These are phyloP conservation scores for Stagonosporopsis cucurbitacearum DNA, from an alignment of 2,329 filamentous ascomycete genomes.

Conservation along the genomic window DNA sequence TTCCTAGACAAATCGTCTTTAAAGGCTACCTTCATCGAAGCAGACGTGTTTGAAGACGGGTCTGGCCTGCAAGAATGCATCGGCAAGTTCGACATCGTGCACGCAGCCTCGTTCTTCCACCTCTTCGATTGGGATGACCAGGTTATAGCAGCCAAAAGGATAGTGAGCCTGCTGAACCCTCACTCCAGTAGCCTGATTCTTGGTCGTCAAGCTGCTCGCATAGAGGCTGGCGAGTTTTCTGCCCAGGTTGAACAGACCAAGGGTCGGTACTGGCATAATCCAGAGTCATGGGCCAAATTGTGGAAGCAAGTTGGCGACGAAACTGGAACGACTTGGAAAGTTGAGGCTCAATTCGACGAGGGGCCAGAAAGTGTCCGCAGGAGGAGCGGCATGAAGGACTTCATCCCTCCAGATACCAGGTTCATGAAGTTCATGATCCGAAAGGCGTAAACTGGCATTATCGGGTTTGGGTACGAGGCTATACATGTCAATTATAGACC, in stretches of 20 bases:
- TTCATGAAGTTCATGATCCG: constrained; percentile 38
- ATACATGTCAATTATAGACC: no score
- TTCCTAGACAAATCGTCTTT: constrained; percentile 50
- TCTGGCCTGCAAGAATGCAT: constrained; percentile 45
- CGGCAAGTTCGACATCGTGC: constrained; percentile 52
- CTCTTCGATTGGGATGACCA: constrained; percentile 53
- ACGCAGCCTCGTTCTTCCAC: constrained; percentile 54
- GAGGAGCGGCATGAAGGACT: constrained; percentile 20
- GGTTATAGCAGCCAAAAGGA: constrained; percentile 42
- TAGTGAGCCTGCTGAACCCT: constrained; percentile 44
- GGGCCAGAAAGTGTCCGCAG: constrained; percentile 28
- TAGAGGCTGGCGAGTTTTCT: constrained; percentile 35
- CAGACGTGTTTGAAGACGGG: constrained; percentile 53
- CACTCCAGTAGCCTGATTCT: constrained; percentile 47
- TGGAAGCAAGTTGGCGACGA: constrained; percentile 50
- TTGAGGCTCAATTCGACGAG: constrained; percentile 37
- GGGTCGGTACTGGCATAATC: constrained; percentile 48
- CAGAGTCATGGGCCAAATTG: constrained; percentile 45
- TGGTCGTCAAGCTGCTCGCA: constrained; percentile 49
- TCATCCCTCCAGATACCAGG: constrained; percentile 34
- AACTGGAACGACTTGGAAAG: constrained; percentile 47
- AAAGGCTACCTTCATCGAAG: constrained; percentile 59
- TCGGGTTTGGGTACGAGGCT: no score
- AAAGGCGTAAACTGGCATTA: constrained; percentile 11
- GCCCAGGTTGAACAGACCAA: constrained; percentile 23